Base-by-base conservation (phyloP, 2,329 filamentous ascomycete species). In the Alternaria triticimaculans region DNA sequence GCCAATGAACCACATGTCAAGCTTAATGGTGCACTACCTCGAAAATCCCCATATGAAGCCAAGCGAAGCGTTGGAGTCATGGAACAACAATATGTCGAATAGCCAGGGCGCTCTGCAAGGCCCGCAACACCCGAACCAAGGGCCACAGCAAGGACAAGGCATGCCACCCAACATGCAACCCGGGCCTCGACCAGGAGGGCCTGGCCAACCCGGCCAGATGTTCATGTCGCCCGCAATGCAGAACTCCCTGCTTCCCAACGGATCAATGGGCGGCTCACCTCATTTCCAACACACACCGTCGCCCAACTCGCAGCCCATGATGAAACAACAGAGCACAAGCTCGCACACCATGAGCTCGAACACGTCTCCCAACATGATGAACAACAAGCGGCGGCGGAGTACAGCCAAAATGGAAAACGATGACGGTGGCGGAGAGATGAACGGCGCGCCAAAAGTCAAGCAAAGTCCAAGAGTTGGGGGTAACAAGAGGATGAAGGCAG, bases 1-100 rank as follows among this genome's bases (percentile, higher is more conserved):
- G 77, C 89, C 88, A 28, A 86, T 90, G 75, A 88, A 87, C 58
- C 83, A 86, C 68, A 90, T 91, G 89, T 85, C 85, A 61, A 83
- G 85, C 62, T 78, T 90, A 33, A 88, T 90, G 80, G 82, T 83
- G 54, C 87, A 85, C 68, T 86, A 86, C 23, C 83, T 87, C 60
- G 81, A 84, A 53, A 82, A 87, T 67, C 81, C 82, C 5, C 81
- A 84, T 20, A 73, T 88, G 58, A 83, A 83, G 26, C 86, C 88
- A 4, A 80, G 82, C 20, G 82, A 88, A 68, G 86, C 87, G n/a
- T 79, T 90, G 59, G 80, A 84, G 46, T 81, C 82, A 41, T 83
- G 88, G 56, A 85, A 86, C 57, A 80, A 77, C 45, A 81, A 80
- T 48, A 81, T 83, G 83, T 48, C 72, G 18, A 66, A 63, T 51